Evolutionary conservation across 352 stramenopile genomes (phyloP), one percentile per base, ranked within the genome.

Genomic region (Phytophthora multivora): DNA sequence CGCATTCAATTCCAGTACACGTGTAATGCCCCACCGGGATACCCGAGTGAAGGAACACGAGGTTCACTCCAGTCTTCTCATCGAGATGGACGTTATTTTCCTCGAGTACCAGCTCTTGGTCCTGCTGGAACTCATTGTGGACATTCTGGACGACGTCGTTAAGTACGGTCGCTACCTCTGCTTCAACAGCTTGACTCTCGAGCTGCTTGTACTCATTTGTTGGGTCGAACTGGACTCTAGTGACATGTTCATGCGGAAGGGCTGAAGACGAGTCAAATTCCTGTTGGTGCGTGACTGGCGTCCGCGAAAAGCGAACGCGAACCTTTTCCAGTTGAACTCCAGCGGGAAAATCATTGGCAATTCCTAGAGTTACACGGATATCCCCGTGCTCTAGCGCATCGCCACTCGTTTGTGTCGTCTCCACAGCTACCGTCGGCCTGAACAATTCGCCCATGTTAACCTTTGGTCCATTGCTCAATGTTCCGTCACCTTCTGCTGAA

Each of bases 391-490:
- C 69, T 4, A 89, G 57, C 41, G 65, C 69, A 25, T 55, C 81
- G 0, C 52, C 53, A n/a, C 57, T 66, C 0, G 73, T 66, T 51
- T 89, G 79, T 25, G 80, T 80, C 0, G 80, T 92, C 61, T 90
- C 80, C 5, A 92, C 60, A 2, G 48, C 25, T 33, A 91, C 51
- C 5, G 57, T 67, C 10, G 80, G 75, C 33, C 63, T 73, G 36
- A 90, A 83, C 21, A 90, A 54, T 38, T 84, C 65, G 10, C 79
- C 73, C 78, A 91, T 82, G 35, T 80, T 79, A 31, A 86, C 45
- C 26, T 63, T 70, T 46, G 43, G 15, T 13, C 46, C 39, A n/a
- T 46, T 70, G 33, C 5, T 33, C 4, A 16, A 0, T 16, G 43
- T 43, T 9, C 63, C 46, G 26, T 46, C 40, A 6, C 49, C 43